Evolutionary conservation across 1,284 basidiomycete genomes (phyloP).

Genomic region (Paramarasmius palmivorus): DNA sequence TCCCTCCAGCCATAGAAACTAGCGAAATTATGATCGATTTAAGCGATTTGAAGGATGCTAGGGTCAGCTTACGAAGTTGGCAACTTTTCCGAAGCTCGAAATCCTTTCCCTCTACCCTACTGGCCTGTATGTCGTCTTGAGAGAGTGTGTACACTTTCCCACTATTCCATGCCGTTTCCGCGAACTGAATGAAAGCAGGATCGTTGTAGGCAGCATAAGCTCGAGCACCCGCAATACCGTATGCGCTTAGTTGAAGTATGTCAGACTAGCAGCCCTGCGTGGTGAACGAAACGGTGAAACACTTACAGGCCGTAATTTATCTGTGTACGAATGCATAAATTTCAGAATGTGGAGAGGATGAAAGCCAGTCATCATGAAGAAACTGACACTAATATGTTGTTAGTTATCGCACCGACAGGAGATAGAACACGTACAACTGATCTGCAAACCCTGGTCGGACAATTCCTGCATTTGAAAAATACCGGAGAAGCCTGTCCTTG

Average conservation of each 20-base stretch:
- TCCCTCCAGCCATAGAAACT: conserved; percentile 11
- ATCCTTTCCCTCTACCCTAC: background rate
- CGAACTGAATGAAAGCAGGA: background rate
- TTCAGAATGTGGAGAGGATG: background rate
- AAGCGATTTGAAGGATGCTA: background rate
- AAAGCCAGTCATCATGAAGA: background rate
- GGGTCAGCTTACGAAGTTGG: background rate
- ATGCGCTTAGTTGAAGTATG: background rate
- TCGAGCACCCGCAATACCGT: background rate
- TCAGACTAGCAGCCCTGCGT: background rate
- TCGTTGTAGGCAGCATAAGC: background rate
- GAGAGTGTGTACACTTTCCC: background rate
- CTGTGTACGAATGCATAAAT: background rate
- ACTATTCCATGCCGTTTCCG: background rate
- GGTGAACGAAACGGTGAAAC: background rate
- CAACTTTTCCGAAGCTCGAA: background rate
- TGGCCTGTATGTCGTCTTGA: background rate
- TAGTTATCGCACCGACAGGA: background rate
- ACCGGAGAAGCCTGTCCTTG: background rate
- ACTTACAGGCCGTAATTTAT: conserved; percentile 1
- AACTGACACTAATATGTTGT: background rate
- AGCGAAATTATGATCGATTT: background rate
- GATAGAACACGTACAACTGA: background rate
- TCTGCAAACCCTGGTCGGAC: background rate
- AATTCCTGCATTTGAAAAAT: background rate